Evolutionary conservation across 495 filamentous ascomycete genomes (phyloP), one percentile per base, ranked within the genome.

Genomic region (Usnea hakonensis): DNA sequence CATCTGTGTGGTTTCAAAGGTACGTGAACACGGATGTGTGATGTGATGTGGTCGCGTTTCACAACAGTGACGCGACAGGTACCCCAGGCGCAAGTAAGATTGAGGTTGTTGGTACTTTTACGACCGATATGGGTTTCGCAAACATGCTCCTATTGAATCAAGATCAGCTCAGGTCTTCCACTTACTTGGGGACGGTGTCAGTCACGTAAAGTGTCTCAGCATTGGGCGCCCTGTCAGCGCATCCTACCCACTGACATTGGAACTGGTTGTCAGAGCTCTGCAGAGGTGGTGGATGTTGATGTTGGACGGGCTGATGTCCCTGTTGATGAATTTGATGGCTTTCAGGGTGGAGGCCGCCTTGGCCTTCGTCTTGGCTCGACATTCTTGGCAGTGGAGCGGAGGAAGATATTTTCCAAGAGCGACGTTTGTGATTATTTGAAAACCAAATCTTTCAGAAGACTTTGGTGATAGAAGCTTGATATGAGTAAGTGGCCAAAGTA

Each of bases 21-120:
- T 7, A 99, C 94, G 72, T 99, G 95, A 41, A 97, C 95, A 53
- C 95, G 90, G 65, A 99, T 96, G 75, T 99, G 95, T 10, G 95
- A 99, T 40, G 95, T 99, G 78, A 99, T 99, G 73, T 99, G 95
- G 69, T 99, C 95, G 66, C 95, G 90, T 81, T 99, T 99, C 71
- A 97, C 94, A 14, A 94, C 97, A 35, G 91, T 96, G 16, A 92
- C 96, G 64, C 89, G 87, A 77, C 95, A 99, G 65, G 85, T 86
- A 68, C 92, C 92, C 95, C 95, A 99, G 71, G 94, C 90, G 75
- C 95, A 99, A 26, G 90, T 95, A 68, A 99, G 75, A 75, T 95
- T 97, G 65, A 99, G 80, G 75, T 99, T 99, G 79, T 97, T 97
- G 65, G 95, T 99, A 79, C 88, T 93, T 79, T 97, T 97, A 73